Conservation (phyloP, 768 basidiomycete genomes). For the Lactarius hatsudake region DNA sequence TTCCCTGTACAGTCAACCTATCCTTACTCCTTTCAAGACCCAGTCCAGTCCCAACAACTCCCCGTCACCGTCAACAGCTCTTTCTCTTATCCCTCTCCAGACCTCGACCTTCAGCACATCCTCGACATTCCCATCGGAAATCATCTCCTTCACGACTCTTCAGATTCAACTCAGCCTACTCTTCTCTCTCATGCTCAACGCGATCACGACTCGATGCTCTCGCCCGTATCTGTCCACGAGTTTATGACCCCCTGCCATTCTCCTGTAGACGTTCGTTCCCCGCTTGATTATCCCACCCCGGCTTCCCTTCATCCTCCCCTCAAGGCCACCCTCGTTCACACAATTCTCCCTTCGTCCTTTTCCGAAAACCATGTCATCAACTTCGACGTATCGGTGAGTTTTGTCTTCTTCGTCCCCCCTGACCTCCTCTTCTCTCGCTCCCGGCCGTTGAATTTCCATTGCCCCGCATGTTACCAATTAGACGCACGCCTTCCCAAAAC, state of each 20-base stretch:
- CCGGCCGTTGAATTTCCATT: conserved; percentile 20
- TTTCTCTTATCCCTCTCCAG: conserved; percentile 23
- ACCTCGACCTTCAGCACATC: conserved; percentile 21
- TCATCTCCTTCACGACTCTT: conserved; percentile 16
- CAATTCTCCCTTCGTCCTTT: conserved; percentile 27
- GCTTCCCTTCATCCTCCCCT: conserved; percentile 20
- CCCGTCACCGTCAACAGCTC: conserved; percentile 6
- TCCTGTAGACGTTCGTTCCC: conserved; percentile 25
- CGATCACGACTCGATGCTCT: conserved; percentile 23
- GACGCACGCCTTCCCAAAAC: conserved; percentile 29
- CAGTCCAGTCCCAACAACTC: too few species aligned
- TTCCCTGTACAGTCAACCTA: conserved; percentile 24
- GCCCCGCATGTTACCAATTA: conserved; percentile 16
- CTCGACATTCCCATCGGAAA: conserved; percentile 21
- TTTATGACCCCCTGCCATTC: conserved; percentile 28
- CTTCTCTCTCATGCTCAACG: conserved; percentile 20
- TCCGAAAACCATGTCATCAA: conserved; percentile 31
- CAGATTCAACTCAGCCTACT: conserved; percentile 8
- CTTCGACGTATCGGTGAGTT: conserved; percentile 27
- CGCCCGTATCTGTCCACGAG: conserved; percentile 24
- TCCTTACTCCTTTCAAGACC: conserved; percentile 24
- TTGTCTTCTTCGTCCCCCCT: conserved; percentile 13
- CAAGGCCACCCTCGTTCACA: conserved; percentile 21
- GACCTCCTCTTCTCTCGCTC: neutral
- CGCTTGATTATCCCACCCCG: conserved; percentile 25